A percentile compares a stretch with the other conserved stretches of the same genome.
Conservation (phyloP, 805 yeast genomes). For the Pichia cabralensis region DNA sequence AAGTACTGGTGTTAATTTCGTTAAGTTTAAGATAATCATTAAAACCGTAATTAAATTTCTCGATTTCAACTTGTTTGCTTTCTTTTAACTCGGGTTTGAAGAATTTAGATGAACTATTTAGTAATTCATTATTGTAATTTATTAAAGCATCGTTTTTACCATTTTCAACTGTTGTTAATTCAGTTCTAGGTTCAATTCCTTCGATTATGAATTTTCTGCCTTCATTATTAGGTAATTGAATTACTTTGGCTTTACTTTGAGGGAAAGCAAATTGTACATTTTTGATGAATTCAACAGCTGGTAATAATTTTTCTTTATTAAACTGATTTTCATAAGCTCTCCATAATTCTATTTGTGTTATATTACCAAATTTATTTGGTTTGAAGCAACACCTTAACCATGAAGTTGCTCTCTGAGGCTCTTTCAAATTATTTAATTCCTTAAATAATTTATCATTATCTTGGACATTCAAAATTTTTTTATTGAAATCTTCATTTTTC, state of each 20-base stretch:
- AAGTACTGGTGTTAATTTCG: constrained; percentile 32
- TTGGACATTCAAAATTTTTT: constrained; percentile 6
- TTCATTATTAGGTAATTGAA: constrained; percentile 46
- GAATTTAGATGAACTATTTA: constrained; percentile 8
- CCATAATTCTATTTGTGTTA: constrained; percentile 94
- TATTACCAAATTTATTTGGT: constrained; percentile 69
- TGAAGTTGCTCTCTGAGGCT: constrained; percentile 84
- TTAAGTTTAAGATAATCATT: constrained; percentile 26
- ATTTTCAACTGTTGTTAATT: constrained; percentile 37
- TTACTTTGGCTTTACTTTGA: constrained; percentile 87
- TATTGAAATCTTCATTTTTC: constrained; percentile 17
- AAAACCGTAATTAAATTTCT: constrained; percentile 24
- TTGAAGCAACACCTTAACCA: constrained; percentile 93
- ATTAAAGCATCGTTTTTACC: constrained; percentile 33
- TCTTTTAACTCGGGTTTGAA: constrained; percentile 12
- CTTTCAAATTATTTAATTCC: constrained; percentile 57
- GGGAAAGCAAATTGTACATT: constrained; percentile 87
- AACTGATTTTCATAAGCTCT: constrained; percentile 87
- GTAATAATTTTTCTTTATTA: constrained; percentile 57
- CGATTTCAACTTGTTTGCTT: constrained; percentile 22
- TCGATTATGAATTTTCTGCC: constrained; percentile 80
- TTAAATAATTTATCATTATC: constrained; percentile 35
- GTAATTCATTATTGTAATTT: constrained; percentile 5
- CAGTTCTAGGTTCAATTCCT: constrained; percentile 82
- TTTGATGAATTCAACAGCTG: constrained; percentile 95